Percentiles rank a stretch among this genome's conserved stretches.
Conservation (phyloP, 106 monocot species). For the Ottelia alismoides region DNA sequence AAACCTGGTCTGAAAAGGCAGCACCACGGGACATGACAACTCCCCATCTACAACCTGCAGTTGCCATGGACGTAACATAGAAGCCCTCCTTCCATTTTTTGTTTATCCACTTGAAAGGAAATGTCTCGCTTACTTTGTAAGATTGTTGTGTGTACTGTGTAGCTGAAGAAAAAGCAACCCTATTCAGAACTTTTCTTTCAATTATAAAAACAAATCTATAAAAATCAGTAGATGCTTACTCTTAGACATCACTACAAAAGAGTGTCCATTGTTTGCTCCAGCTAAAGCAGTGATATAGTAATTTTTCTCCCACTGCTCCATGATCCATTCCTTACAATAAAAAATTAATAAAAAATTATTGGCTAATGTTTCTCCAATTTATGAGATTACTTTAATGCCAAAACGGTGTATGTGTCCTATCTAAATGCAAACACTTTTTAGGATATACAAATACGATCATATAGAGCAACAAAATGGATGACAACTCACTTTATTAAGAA, state of each 20-base stretch:
- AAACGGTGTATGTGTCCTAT: too few species aligned
- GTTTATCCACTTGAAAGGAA: conserved; percentile 85
- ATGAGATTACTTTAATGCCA: too few species aligned
- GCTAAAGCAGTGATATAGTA: conserved; percentile 30
- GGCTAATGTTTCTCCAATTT: too few species aligned
- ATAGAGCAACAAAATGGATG: not conserved
- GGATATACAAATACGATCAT: not conserved
- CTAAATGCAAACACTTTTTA: conserved; percentile 9
- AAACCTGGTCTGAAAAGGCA: conserved; percentile 52
- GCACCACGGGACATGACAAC: conserved; percentile 60
- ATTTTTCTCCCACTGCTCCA: conserved; percentile 41
- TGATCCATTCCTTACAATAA: conserved; percentile 16
- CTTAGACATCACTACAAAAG: conserved; percentile 28
- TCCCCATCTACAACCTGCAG: conserved; percentile 48
- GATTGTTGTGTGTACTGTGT: conserved; percentile 63
- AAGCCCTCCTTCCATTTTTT: conserved; percentile 87
- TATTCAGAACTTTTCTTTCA: not conserved
- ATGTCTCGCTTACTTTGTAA: conserved; percentile 82
- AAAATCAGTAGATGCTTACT: conserved; percentile 1
- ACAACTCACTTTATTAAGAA: conserved; percentile 77
- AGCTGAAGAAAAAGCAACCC: conserved; percentile 17
- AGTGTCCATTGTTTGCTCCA: conserved; percentile 25
- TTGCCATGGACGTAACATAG: conserved; percentile 77
- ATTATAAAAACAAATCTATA: not conserved
- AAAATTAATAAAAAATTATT: too few species aligned